A percentile compares a stretch with the other conserved stretches of the same genome.
phyloP scores from a whole-genome alignment of 768 basidiomycete genomes.

The Lactarius psammicola region DNA sequence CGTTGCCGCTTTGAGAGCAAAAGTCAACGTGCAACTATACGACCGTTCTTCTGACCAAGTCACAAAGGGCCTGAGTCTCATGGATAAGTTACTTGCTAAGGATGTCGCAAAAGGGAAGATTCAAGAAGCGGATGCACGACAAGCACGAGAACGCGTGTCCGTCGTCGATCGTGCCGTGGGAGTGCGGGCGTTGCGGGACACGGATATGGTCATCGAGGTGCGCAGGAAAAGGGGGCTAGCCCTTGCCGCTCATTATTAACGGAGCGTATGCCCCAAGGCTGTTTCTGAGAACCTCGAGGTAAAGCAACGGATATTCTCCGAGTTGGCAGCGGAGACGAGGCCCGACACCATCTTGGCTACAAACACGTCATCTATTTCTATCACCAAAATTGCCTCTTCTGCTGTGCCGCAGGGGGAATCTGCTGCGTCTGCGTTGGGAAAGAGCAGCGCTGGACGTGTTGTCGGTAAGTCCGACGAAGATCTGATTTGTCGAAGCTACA shows the following conservation, averaged over 20 bases:
- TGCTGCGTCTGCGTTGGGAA: slow-evolving; percentile 62
- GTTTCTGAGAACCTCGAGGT: slow-evolving; percentile 80
- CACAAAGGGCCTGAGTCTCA: slow-evolving; percentile 63
- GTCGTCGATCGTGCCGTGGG: slow-evolving; percentile 52
- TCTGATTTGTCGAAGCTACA: slow-evolving; percentile 11
- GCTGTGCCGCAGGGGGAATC: slow-evolving; percentile 59
- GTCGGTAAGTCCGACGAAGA: slow-evolving; percentile 57
- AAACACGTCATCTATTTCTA: slow-evolving; percentile 93
- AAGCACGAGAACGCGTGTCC: slow-evolving; percentile 63
- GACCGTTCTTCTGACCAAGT: slow-evolving; percentile 78
- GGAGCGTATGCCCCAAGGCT: slow-evolving; percentile 50
- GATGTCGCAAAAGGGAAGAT: slow-evolving; percentile 84
- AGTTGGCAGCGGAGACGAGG: slow-evolving; percentile 63
- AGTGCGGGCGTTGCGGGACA: slow-evolving; percentile 64
- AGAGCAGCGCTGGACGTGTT: slow-evolving; percentile 65
- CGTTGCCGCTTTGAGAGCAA: slow-evolving; percentile 81
- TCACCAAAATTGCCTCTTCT: slow-evolving; percentile 89
- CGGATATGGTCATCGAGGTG: slow-evolving; percentile 91
- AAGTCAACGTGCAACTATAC: slow-evolving; percentile 80
- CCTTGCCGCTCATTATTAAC: not conserved
- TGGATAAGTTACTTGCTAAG: slow-evolving; percentile 84
- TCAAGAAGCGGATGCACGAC: slow-evolving; percentile 64
- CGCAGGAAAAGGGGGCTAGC: slow-evolving; percentile 25
- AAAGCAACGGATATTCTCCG: slow-evolving; percentile 74
- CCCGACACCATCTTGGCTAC: slow-evolving; percentile 81